Evolutionary conservation across 495 filamentous ascomycete genomes (phyloP).

Genomic region (Aspergillus hancockii): DNA sequence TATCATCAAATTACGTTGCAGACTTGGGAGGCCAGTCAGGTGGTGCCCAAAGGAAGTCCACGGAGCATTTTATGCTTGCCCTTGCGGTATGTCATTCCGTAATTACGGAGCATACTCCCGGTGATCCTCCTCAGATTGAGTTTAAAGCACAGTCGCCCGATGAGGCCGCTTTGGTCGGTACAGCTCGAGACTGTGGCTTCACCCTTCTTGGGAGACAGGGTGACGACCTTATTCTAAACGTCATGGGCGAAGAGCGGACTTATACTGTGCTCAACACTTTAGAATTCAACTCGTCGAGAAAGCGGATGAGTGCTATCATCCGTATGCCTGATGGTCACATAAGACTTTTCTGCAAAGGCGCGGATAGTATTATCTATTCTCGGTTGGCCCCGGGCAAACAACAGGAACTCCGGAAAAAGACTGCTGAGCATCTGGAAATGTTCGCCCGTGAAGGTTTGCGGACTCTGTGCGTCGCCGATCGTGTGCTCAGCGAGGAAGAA

Average conservation of each 20-base stretch:
- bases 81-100: slow-evolving; percentile 95
- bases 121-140: slow-evolving; percentile 84
- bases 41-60: slow-evolving; percentile 71
- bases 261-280: slow-evolving; percentile 92
- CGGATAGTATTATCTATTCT: slow-evolving; percentile 96
- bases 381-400: slow-evolving; percentile 85
- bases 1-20: slow-evolving; percentile 83
- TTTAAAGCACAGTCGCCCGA: slow-evolving; percentile 98
- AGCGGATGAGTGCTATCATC: slow-evolving; percentile 98
- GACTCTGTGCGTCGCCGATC: slow-evolving; percentile 93
- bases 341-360: slow-evolving; percentile 94
- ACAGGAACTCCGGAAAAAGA: slow-evolving; percentile 74
- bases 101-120: slow-evolving; percentile 85
- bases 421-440: slow-evolving; percentile 93
- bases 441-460: slow-evolving; percentile 94
- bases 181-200: slow-evolving; percentile 93
- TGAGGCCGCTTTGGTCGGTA: slow-evolving; percentile 92
- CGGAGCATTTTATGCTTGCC: slow-evolving; percentile 90
- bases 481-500: slow-evolving; percentile 78
- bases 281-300: slow-evolving; percentile 96
- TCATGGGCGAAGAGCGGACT: slow-evolving; percentile 79
- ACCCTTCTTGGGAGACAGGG: slow-evolving; percentile 81
- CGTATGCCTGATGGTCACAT: slow-evolving; percentile 94
- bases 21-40: slow-evolving; percentile 79
- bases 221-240: slow-evolving; percentile 80